phyloP scores from a whole-genome alignment of 768 basidiomycete genomes.

The Lactarius sp. region DNA sequence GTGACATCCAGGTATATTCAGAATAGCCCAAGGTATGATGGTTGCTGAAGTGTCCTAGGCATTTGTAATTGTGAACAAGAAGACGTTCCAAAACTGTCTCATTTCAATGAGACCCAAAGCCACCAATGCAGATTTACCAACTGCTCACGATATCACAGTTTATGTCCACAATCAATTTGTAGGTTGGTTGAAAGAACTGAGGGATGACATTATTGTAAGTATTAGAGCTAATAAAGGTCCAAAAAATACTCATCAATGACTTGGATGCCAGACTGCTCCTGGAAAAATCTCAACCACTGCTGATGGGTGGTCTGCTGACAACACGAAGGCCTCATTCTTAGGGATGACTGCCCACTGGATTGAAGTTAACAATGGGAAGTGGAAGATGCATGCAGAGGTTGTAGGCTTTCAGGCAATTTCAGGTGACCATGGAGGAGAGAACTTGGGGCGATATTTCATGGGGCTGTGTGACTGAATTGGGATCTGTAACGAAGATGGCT shows the following conservation, averaged over 20 bases:
- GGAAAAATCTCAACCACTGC: not conserved
- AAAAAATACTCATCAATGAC: too few relatives aligned
- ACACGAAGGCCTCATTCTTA: not conserved
- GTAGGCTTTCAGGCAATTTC: not conserved
- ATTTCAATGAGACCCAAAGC: not conserved
- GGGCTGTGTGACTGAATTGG: not conserved
- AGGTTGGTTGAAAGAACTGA: not conserved
- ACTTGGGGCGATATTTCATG: not conserved
- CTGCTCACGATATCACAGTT: not conserved
- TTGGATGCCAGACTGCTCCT: not conserved
- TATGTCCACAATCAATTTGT: constrained; percentile 3
- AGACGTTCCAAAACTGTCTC: not conserved
- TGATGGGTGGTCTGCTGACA: not conserved
- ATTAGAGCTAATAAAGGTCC: too few relatives aligned
- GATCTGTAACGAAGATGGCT: not conserved
- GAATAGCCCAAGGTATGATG: too few relatives aligned
- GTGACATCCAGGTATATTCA: not conserved
- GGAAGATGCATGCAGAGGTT: not conserved
- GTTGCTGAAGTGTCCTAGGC: not conserved
- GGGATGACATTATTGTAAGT: not conserved
- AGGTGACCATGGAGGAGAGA: constrained; percentile 2
- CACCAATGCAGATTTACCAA: not conserved
- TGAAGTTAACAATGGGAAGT: not conserved
- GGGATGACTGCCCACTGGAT: constrained; percentile 1
- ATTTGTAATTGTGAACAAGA: not conserved